These are phyloP conservation scores for Celoporthe dispersa DNA, from an alignment of 2,329 filamentous ascomycete species.

Conservation along the genomic window DNA sequence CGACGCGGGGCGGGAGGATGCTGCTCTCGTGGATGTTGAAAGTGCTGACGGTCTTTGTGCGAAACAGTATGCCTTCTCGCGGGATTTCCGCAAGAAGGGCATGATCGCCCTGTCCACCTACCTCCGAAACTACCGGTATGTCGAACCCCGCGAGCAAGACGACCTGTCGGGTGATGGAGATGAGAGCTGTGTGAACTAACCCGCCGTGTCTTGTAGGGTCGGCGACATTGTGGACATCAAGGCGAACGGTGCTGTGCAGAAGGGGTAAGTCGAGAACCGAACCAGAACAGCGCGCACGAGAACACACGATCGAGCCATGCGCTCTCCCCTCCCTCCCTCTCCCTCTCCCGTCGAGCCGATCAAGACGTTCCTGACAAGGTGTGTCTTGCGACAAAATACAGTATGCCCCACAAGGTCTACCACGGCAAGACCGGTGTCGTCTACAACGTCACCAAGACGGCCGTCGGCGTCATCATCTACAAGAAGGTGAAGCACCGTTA, in stretches of 20 bases:
- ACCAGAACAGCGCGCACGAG: constrained; percentile 35
- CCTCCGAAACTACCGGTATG: constrained; percentile 88
- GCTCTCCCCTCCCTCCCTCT: too few species aligned
- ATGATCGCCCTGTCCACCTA: constrained; percentile 93
- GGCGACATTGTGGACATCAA: constrained; percentile 99
- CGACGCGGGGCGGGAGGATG: background rate
- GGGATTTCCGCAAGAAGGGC: constrained; percentile 94
- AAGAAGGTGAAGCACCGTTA: constrained; percentile 99
- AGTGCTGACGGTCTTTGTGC: constrained; percentile 40
- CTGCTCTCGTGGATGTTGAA: constrained; percentile 29
- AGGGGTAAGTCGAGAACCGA: constrained; percentile 71
- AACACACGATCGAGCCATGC: constrained; percentile 9
- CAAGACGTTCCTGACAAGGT: constrained; percentile 39
- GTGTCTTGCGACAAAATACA: constrained; percentile 47
- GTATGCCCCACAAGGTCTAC: constrained; percentile 99
- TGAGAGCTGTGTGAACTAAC: constrained; percentile 20
- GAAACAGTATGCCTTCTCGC: constrained; percentile 83
- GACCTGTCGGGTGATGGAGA: constrained; percentile 9
- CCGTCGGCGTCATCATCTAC: constrained; percentile 98
- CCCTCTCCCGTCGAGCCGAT: constrained; percentile 18
- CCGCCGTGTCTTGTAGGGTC: constrained; percentile 62
- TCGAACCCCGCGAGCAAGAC: constrained; percentile 28
- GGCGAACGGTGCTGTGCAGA: constrained; percentile 97
- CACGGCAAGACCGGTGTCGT: constrained; percentile 98
- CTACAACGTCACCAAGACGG: constrained; percentile 99